Evolutionary conservation across 2,329 filamentous ascomycete species (phyloP), one percentile per base, ranked within the genome.

Genomic region (Fusarium sp.): DNA sequence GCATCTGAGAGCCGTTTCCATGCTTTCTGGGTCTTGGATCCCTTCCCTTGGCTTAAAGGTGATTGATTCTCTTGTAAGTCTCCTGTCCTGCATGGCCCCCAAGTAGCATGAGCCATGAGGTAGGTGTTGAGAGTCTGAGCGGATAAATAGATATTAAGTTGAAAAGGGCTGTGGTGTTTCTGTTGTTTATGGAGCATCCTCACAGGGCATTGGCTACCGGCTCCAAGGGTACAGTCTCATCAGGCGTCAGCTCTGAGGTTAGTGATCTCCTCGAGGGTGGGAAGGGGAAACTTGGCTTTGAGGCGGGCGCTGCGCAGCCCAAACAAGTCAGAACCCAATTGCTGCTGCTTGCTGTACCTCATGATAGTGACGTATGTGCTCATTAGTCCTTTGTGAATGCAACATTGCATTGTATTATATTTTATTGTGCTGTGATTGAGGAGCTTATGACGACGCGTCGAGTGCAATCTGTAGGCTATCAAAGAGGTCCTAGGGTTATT

Each of bases 321-420:
- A 64, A 48, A 57, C 61, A 56, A 58, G 66, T 69, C 66, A 69
- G 66, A 69, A 69, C 66, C 66, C 66, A 70, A 70, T 70, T 66
- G 47, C 52, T 44, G 33, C 42, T 24, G 37, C 38, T n/a, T 56
- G 28, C 48, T 23, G 49, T 20, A 35, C 48, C 48, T 57, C 31
- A 63, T 59, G 57, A 53, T 57, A 29, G 66, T 68, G 66, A 69
- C 66, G 66, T 69, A 55, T 52, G 41, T 16, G 24, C 28, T 46
- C 35, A 33, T 63, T 67, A 39, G 57, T 41, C 28, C 31, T 33
- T 26, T 39, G 33, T 42, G 8, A 21, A 69, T 70, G 66, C 52
- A 67, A 67, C 66, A 70, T 69, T 69, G 48, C 52, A 69, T 62
- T n/a, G n/a, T n/a, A n/a, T n/a, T n/a, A n/a, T n/a, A n/a, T n/a